Evolutionary conservation across 2,329 filamentous ascomycete genomes (phyloP).

Genomic region (Chalara sp.): DNA sequence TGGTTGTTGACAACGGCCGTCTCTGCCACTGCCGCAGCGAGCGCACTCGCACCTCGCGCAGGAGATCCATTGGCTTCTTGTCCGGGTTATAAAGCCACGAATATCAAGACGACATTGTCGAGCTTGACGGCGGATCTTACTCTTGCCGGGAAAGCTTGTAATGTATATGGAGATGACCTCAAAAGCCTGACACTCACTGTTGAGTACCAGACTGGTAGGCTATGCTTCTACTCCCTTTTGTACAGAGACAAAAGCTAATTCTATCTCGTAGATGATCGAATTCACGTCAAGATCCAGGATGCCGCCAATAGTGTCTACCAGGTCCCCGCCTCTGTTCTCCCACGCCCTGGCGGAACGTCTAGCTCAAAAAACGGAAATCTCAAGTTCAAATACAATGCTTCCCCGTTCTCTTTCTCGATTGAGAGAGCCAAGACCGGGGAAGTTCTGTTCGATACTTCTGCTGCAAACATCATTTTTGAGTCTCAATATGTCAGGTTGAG

Average conservation of each 20-base stretch:
- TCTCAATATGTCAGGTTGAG: slow-evolving; percentile 57
- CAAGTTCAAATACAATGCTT: slow-evolving; percentile 43
- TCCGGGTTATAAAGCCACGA: slow-evolving; percentile 46
- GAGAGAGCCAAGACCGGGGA: slow-evolving; percentile 40
- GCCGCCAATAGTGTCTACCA: slow-evolving; percentile 52
- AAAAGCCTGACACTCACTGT: slow-evolving; percentile 49
- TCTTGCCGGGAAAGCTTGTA: slow-evolving; percentile 52
- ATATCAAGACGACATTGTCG: slow-evolving; percentile 35
- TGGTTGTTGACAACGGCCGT: slow-evolving; percentile 1
- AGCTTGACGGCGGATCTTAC: slow-evolving; percentile 49
- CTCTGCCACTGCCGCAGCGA: not conserved
- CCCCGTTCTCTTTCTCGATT: slow-evolving; percentile 57
- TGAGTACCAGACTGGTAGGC: slow-evolving; percentile 48
- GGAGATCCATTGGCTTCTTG: slow-evolving; percentile 29
- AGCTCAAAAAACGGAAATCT: slow-evolving; percentile 33
- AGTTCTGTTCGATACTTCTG: slow-evolving; percentile 54
- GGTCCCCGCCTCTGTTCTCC: slow-evolving; percentile 50
- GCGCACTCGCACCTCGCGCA: not conserved
- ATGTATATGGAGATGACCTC: slow-evolving; percentile 52
- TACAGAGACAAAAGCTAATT: not conserved
- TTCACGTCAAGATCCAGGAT: slow-evolving; percentile 60
- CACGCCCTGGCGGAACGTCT: slow-evolving; percentile 37
- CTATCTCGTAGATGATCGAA: slow-evolving; percentile 40
- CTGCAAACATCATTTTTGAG: slow-evolving; percentile 52
- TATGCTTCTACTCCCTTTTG: not conserved